phyloP scores from a whole-genome alignment of 2,329 filamentous ascomycete genomes.

The Penicillium sp. region DNA sequence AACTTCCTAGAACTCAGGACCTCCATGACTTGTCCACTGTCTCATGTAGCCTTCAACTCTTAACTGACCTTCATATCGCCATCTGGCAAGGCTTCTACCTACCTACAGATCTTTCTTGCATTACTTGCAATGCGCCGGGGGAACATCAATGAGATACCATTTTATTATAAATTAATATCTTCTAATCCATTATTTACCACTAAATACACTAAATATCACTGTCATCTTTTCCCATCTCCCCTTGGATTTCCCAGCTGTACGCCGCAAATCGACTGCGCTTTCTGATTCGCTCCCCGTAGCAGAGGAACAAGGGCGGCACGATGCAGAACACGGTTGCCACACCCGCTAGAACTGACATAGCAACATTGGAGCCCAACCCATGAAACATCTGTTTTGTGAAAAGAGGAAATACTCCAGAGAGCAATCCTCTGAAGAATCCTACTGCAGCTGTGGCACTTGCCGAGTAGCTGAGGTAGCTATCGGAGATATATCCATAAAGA shows the following conservation, averaged over 20 bases:
- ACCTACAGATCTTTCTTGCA: too few species aligned
- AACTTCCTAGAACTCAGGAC: too few species aligned
- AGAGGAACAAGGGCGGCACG: constrained; percentile 36
- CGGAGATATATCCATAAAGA: constrained; percentile 43
- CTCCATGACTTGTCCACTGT: too few species aligned
- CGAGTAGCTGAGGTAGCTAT: constrained; percentile 44
- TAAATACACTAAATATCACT: constrained; percentile 11
- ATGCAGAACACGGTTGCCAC: constrained; percentile 42
- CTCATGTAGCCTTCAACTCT: too few species aligned
- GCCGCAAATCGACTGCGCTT: constrained; percentile 36
- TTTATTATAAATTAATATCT: not conserved
- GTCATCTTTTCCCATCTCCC: constrained; percentile 22
- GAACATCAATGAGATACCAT: not conserved
- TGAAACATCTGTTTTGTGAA: constrained; percentile 42
- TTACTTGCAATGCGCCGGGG: too few species aligned
- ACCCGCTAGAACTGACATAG: constrained; percentile 38
- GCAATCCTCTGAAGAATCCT: constrained; percentile 36
- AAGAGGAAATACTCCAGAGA: constrained; percentile 40
- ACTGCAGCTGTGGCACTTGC: constrained; percentile 44
- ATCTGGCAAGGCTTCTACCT: too few species aligned
- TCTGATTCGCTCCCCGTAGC: constrained; percentile 36
- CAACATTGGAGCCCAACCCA: constrained; percentile 37
- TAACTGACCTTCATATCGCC: too few species aligned
- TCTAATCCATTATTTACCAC: not conserved
- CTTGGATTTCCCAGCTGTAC: constrained; percentile 30